phyloP scores from a whole-genome alignment of 352 stramenopile species.

The Blastocystis hominis region DNA sequence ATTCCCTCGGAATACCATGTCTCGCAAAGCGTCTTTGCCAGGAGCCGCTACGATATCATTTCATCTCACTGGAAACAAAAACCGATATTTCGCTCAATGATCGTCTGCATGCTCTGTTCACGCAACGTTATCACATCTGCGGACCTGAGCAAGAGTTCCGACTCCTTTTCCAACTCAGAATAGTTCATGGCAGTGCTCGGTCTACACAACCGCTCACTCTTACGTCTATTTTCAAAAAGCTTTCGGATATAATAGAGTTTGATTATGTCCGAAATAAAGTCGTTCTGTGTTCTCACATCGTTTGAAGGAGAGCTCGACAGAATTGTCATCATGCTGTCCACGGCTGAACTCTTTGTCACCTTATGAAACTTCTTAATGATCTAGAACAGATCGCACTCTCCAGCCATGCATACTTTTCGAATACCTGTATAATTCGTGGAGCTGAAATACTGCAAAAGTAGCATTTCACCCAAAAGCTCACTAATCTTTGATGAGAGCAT shows the following conservation, averaged over 20 bases:
- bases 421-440: slow-evolving; percentile 41
- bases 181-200: neutral
- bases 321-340: slow-evolving; percentile 48
- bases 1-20: slow-evolving; percentile 51
- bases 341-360: slow-evolving; percentile 44
- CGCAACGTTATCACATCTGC: neutral
- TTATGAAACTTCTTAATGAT: slow-evolving; percentile 58
- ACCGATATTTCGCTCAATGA: slow-evolving; percentile 14
- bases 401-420: neutral
- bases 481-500: neutral
- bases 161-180: neutral
- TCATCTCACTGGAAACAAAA: neutral
- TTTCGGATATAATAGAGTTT: slow-evolving; percentile 29
- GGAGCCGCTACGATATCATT: neutral
- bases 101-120: slow-evolving; percentile 4
- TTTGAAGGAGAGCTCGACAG: slow-evolving; percentile 18
- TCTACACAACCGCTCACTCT: neutral
- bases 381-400: neutral
- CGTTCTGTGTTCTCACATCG: slow-evolving; percentile 31
- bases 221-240: neutral
- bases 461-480: slow-evolving; percentile 40
- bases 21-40: slow-evolving; percentile 28
- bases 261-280: slow-evolving; percentile 37
- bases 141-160: neutral
- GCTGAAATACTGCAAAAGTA: slow-evolving; percentile 50